Conservation (phyloP, 1,284 basidiomycete genomes). For the Moesziomyces antarcticus region DNA sequence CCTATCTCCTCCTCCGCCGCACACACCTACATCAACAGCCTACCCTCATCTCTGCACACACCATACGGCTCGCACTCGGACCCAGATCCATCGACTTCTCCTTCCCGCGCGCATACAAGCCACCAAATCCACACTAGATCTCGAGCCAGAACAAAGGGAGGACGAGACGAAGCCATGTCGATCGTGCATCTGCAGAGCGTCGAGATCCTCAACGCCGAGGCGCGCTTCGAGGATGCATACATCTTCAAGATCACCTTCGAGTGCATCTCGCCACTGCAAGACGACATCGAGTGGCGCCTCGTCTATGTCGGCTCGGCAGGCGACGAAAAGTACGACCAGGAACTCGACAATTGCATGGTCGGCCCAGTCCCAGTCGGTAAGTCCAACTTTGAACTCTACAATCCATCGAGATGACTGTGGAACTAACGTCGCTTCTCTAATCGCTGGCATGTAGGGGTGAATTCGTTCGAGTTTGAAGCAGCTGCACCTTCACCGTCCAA, state of each 20-base stretch:
- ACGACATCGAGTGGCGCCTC: slow-evolving; percentile 97
- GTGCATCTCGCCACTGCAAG: slow-evolving; percentile 90
- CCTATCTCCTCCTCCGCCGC: neutral
- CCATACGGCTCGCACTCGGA: neutral
- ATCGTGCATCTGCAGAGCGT: slow-evolving; percentile 65
- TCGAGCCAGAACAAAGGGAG: slow-evolving; percentile 1
- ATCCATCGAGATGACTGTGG: neutral
- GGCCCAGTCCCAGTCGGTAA: slow-evolving; percentile 82
- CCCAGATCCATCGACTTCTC: neutral
- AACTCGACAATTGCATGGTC: slow-evolving; percentile 80
- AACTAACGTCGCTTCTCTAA: neutral
- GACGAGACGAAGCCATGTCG: slow-evolving; percentile 49
- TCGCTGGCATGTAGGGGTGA: slow-evolving; percentile 71
- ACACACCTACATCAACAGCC: neutral
- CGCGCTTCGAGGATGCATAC: slow-evolving; percentile 77
- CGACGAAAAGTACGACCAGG: slow-evolving; percentile 90
- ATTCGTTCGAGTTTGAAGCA: slow-evolving; percentile 92
- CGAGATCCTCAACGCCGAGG: slow-evolving; percentile 63
- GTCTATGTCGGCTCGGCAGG: slow-evolving; percentile 96
- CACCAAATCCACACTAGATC: too few relatives aligned
- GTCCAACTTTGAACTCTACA: neutral
- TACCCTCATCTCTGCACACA: neutral
- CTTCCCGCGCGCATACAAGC: neutral
- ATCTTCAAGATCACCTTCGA: slow-evolving; percentile 97
- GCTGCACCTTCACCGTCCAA: slow-evolving; percentile 72